phyloP scores from a whole-genome alignment of 805 yeast genomes.

The Candida khao-thaluensis region DNA sequence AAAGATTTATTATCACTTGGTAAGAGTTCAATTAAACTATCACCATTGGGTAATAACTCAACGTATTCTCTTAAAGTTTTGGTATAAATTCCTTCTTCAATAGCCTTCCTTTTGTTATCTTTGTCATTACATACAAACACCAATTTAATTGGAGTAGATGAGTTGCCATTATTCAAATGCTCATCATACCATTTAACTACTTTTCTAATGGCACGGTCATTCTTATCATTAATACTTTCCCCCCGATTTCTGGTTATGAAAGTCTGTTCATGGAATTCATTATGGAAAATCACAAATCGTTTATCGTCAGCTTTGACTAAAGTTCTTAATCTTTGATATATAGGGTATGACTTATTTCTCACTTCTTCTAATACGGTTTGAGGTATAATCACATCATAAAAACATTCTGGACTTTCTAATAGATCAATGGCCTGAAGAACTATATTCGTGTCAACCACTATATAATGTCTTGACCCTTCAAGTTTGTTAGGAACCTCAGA shows the following conservation, averaged over 20 bases:
- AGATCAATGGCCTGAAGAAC: slow-evolving; percentile 86
- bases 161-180: slow-evolving; percentile 50
- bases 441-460: slow-evolving; percentile 85
- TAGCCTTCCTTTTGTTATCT: slow-evolving; percentile 59
- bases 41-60: slow-evolving; percentile 63
- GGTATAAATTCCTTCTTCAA: slow-evolving; percentile 51
- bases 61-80: slow-evolving; percentile 68
- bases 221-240: slow-evolving; percentile 84
- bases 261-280: slow-evolving; percentile 79
- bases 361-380: slow-evolving; percentile 95
- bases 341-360: slow-evolving; percentile 80
- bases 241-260: slow-evolving; percentile 58
- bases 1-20: slow-evolving; percentile 40
- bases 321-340: slow-evolving; percentile 79
- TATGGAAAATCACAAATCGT: slow-evolving; percentile 87
- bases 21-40: slow-evolving; percentile 73
- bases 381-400: slow-evolving; percentile 90
- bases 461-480: slow-evolving; percentile 65
- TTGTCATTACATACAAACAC: slow-evolving; percentile 77
- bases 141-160: slow-evolving; percentile 40
- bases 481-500: slow-evolving; percentile 57
- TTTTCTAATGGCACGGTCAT: slow-evolving; percentile 84
- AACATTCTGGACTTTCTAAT: slow-evolving; percentile 71
- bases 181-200: slow-evolving; percentile 67
- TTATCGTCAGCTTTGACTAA: slow-evolving; percentile 74